Conservation (phyloP, 768 basidiomycete species). For the Jaapia argillacea region DNA sequence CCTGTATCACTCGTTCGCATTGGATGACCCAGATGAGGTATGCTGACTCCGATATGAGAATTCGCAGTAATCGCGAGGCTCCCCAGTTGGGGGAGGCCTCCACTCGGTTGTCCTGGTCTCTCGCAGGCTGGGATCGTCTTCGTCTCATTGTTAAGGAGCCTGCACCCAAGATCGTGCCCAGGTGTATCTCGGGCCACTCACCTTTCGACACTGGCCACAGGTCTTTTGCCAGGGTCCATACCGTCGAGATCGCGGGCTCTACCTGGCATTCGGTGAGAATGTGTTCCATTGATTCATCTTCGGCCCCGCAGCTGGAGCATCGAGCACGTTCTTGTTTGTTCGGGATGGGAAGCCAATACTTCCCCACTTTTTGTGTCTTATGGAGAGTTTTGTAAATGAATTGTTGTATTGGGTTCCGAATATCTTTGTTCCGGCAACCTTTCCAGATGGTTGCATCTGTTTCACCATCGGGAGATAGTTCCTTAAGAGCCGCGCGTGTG, state of each 20-base stretch:
- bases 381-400: conserved; percentile 19
- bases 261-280: neutral
- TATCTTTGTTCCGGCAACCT: conserved; percentile 7
- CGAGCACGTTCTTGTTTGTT: neutral
- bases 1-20: conserved; percentile 1
- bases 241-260: neutral
- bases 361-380: conserved; percentile 13
- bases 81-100: too few species aligned
- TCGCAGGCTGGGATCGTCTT: too few species aligned
- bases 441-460: too few species aligned
- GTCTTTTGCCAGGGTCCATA: neutral
- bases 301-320: neutral
- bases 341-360: conserved; percentile 14
- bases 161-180: neutral
- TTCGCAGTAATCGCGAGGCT: conserved; percentile 1
- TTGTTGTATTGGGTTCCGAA: conserved; percentile 4
- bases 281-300: neutral
- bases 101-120: too few species aligned
- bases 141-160: neutral
- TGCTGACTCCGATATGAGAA: conserved; percentile 1
- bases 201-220: neutral
- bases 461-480: too few species aligned
- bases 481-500: too few species aligned
- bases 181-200: neutral
- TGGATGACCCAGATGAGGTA: conserved; percentile 4